A percentile compares a stretch with the other conserved stretches of the same genome.
phyloP scores from a whole-genome alignment of 345 rosid species.

The Mallotus nudiflorus region DNA sequence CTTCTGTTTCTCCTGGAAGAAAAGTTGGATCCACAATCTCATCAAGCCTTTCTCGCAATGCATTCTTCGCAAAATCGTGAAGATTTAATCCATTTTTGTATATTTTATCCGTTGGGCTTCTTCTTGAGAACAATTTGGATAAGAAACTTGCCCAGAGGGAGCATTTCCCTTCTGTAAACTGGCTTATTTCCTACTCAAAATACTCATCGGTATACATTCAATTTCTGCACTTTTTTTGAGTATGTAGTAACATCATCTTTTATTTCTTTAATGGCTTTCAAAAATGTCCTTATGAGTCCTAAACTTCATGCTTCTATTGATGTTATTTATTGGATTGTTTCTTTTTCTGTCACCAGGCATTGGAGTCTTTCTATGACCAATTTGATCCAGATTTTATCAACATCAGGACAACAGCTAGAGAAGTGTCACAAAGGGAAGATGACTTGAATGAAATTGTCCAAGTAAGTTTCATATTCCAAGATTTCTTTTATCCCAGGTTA shows the following conservation, averaged over 20 bases:
- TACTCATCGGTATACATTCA: constrained; percentile 70
- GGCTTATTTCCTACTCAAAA: constrained; percentile 99
- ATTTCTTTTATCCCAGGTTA: not conserved
- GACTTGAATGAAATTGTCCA: constrained; percentile 99
- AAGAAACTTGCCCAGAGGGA: constrained; percentile 99
- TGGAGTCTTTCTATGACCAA: constrained; percentile 95
- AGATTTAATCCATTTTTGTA: too few relatives aligned
- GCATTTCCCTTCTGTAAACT: constrained; percentile 98
- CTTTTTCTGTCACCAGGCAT: constrained; percentile 56
- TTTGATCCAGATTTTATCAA: constrained; percentile 96
- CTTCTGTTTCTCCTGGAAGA: too few relatives aligned
- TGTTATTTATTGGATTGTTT: constrained; percentile 12
- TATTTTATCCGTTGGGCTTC: too few relatives aligned
- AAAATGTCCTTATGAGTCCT: not conserved
- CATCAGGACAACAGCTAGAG: constrained; percentile 99
- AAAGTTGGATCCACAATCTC: too few relatives aligned
- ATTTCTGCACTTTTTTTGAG: constrained; percentile 3
- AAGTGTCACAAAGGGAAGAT: constrained; percentile 99
- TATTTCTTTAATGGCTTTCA: not conserved
- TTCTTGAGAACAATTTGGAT: constrained; percentile 99
- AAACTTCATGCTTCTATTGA: not conserved
- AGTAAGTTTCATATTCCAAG: constrained; percentile 38
- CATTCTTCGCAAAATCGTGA: too few relatives aligned
- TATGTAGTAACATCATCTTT: not conserved
- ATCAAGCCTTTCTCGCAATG: too few relatives aligned